Base-by-base conservation (phyloP, 202 grass and related monocot species). In the Elaeis oleifera region DNA sequence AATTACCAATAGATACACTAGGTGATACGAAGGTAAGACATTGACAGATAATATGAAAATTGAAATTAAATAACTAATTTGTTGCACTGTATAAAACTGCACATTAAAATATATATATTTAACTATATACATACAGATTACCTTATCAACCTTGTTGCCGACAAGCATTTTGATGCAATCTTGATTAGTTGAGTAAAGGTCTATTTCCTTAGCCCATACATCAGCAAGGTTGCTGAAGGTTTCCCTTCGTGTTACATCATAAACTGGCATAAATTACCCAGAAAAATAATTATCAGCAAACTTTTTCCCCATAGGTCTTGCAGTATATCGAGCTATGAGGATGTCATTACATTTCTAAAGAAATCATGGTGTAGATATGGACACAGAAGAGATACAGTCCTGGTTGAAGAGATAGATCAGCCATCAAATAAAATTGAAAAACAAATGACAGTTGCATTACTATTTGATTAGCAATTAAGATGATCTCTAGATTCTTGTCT, bases 101-200 rank as follows among this genome's bases (percentile, higher is more conserved):
- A 31, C 5, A 6, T 6, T 31, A 31, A 31, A 31, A 6, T 31
- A 31, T 5, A 31, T 6, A 31, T 6, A 31, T 31, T 31, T 31
- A 31, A 44, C 15, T 64, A 56, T 49, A 6, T 17, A 26, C 24
- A 51, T 31, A 6, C 17, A 20, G 13, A 65, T 56, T 83, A 92
- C 88, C 88, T 92, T 97, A 69, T 97, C 92, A 49, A 89, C 84
- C 87, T 97, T 97, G 66, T 97, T 97, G 18, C 88, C 92, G 32
- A 92, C 94, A 76, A 97, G 85, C 94, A 97, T 97, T 74, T 97
- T 97, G 71, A 97, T 89, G 72, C 88, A 97, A 62, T 97, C 88
- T 68, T 97, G 84, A 71, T 97, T 97, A 17, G 94, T 97, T 70
- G 94, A 97, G 57, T 97, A 97, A 18, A 97, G 85, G 23, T 97